These are phyloP conservation scores for Spinacia oleracea DNA, from an alignment of 179 eudicot species.

Conservation along the genomic window DNA sequence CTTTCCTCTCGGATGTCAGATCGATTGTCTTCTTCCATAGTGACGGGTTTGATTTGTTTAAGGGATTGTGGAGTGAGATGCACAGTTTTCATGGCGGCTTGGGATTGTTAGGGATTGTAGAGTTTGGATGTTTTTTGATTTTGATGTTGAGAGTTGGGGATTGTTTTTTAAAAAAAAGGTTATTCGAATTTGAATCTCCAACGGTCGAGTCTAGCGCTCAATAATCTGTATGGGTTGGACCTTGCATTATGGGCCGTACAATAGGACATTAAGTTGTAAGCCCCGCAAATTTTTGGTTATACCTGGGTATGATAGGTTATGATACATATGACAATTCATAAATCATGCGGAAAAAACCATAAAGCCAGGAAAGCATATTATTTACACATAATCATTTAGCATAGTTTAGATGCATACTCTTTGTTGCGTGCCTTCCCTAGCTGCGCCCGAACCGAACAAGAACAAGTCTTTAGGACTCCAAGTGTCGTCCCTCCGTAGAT, in stretches of 20 bases:
- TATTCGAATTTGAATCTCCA: conserved; percentile 1
- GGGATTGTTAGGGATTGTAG: not conserved
- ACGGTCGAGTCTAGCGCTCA: not conserved
- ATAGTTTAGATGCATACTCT: too few species aligned
- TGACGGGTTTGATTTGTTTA: conserved; percentile 28
- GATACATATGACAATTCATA: too few species aligned
- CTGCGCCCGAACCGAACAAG: too few species aligned
- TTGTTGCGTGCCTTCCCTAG: too few species aligned
- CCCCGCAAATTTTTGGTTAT: too few species aligned
- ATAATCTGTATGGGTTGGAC: not conserved
- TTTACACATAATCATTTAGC: too few species aligned
- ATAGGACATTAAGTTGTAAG: not conserved
- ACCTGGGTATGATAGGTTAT: too few species aligned
- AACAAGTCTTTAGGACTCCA: too few species aligned
- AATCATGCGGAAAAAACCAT: too few species aligned
- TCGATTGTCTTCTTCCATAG: conserved; percentile 11
- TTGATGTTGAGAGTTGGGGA: conserved; percentile 10
- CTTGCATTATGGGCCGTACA: not conserved
- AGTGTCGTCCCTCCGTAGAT: too few species aligned
- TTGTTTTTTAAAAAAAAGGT: not conserved
- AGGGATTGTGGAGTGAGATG: conserved; percentile 22
- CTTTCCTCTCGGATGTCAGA: conserved; percentile 19
- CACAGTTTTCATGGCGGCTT: conserved; percentile 25
- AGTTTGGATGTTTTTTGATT: conserved; percentile 16
- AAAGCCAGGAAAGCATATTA: too few species aligned